Conservation (phyloP, 768 basidiomycete species). For the Mrakia frigida region DNA sequence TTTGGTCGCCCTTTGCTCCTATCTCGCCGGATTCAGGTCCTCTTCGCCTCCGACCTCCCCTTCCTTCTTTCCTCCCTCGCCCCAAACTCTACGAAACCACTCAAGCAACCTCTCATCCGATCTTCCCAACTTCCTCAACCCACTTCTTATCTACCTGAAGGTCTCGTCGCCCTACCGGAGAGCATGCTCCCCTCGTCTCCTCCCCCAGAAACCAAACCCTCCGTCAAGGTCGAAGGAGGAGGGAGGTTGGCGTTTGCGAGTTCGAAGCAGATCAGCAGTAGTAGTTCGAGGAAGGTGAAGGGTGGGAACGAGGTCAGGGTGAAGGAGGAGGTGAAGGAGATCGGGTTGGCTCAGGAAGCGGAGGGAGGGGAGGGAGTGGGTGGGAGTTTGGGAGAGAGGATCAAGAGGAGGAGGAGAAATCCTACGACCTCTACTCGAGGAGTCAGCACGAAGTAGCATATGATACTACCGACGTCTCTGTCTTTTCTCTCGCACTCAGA, state of each 20-base stretch:
- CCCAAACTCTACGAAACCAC: not conserved
- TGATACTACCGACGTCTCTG: too few relatives aligned
- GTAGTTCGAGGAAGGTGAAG: not conserved
- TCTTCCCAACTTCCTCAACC: not conserved
- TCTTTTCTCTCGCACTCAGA: too few relatives aligned
- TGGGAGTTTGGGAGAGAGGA: constrained; percentile 33
- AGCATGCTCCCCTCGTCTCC: not conserved
- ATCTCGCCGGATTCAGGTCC: constrained; percentile 33
- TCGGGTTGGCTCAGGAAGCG: not conserved
- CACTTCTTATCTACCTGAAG: not conserved
- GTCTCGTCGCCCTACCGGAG: not conserved
- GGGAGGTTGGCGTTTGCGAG: constrained; percentile 14
- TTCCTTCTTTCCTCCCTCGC: constrained; percentile 13
- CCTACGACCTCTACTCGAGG: too few relatives aligned
- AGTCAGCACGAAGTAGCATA: too few relatives aligned
- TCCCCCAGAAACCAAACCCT: not conserved
- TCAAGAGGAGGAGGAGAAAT: constrained; percentile 38
- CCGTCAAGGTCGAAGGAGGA: not conserved
- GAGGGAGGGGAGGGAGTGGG: not conserved
- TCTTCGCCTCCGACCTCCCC: constrained; percentile 37
- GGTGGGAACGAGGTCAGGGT: not conserved
- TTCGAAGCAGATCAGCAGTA: not conserved
- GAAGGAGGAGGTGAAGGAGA: not conserved
- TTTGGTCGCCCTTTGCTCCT: too few relatives aligned
- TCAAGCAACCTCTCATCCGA: constrained; percentile 11